Evolutionary conservation across 768 basidiomycete genomes (phyloP).

Genomic region (Mycena indigotica): DNA sequence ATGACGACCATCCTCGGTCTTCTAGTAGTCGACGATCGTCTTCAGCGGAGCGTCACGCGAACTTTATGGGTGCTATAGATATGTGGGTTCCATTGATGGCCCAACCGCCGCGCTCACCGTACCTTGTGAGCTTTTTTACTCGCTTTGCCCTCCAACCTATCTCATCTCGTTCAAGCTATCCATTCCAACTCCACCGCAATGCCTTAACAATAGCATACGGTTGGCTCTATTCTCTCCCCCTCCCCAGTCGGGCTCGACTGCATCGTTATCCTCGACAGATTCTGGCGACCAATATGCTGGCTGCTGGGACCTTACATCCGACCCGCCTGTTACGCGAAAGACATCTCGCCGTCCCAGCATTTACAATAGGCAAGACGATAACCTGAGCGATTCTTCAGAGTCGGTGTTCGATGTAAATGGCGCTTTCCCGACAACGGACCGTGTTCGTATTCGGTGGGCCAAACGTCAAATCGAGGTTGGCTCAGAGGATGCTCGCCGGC

Average conservation of each 20-base stretch:
- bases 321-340: constrained; percentile 70
- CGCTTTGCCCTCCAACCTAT: not conserved
- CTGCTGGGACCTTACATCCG: constrained; percentile 79
- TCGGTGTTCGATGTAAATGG: constrained; percentile 69
- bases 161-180: constrained; percentile 53
- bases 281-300: constrained; percentile 53
- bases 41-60: constrained; percentile 58
- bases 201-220: constrained; percentile 74
- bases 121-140: constrained; percentile 53
- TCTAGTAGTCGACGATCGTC: constrained; percentile 53
- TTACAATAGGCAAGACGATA: constrained; percentile 71
- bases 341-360: constrained; percentile 53
- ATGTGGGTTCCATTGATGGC: constrained; percentile 72
- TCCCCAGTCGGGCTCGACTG: constrained; percentile 57
- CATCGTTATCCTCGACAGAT: constrained; percentile 76
- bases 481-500: constrained; percentile 54
- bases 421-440: constrained; percentile 76
- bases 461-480: constrained; percentile 53
- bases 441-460: constrained; percentile 79
- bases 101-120: constrained; percentile 73
- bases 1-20: constrained; percentile 27
- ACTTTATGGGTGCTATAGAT: constrained; percentile 83
- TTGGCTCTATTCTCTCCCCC: constrained; percentile 73
- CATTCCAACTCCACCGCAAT: constrained; percentile 70
- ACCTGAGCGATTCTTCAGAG: constrained; percentile 71